Evolutionary conservation across 2,329 filamentous ascomycete species (phyloP).

Genomic region (Aspergillus aculeatinus): DNA sequence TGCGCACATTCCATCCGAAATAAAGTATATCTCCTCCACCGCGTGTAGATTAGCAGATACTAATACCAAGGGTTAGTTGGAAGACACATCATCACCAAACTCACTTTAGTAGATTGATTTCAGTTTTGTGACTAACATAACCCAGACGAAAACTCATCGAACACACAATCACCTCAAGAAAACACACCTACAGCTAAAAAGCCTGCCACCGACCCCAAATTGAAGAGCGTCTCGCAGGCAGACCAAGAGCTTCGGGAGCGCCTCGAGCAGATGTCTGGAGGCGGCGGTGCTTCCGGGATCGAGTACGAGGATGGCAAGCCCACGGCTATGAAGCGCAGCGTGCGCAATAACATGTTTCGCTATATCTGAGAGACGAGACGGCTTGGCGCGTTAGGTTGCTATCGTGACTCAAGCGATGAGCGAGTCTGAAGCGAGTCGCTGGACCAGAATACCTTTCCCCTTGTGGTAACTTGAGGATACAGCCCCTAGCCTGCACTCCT

Average conservation of each 20-base stretch:
- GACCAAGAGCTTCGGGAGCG: constrained; percentile 67
- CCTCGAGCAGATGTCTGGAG: constrained; percentile 66
- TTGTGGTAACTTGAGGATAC: too few relatives aligned
- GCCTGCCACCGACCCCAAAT: constrained; percentile 21
- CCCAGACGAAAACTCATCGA: not conserved
- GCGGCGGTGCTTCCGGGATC: constrained; percentile 68
- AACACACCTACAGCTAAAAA: constrained; percentile 6
- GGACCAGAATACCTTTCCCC: too few relatives aligned
- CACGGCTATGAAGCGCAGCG: constrained; percentile 69
- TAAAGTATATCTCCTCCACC: not conserved
- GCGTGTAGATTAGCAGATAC: not conserved
- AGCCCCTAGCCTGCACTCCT: too few relatives aligned
- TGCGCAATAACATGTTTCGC: constrained; percentile 75
- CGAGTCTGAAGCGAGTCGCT: too few relatives aligned
- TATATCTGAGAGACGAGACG: constrained; percentile 50
- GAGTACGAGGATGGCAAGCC: constrained; percentile 75
- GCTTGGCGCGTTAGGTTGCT: not conserved
- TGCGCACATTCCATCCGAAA: not conserved
- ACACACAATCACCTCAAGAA: not conserved
- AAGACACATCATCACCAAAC: not conserved
- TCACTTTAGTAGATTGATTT: not conserved
- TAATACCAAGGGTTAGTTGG: not conserved
- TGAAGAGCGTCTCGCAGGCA: constrained; percentile 61
- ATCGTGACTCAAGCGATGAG: too few relatives aligned
- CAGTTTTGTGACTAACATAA: not conserved